Evolutionary conservation across 75 land plant genomes (phyloP).

Genomic region (Isoetes taiwanensis): DNA sequence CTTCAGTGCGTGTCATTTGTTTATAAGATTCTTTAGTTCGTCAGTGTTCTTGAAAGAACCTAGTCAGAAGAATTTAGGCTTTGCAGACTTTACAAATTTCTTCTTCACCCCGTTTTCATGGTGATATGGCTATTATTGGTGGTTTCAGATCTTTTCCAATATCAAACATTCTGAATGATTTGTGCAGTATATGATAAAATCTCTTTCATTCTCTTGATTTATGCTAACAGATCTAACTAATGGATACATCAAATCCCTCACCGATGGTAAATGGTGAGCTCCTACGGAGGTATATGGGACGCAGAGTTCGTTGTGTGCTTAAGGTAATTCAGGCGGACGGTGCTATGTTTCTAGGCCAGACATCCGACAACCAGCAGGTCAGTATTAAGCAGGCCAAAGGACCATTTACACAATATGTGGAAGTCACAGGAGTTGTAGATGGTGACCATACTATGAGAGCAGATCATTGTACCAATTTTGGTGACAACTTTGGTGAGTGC

Average conservation of each 20-base stretch:
- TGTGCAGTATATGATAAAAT: too few species aligned
- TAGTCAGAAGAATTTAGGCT: too few species aligned
- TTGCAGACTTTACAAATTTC: too few species aligned
- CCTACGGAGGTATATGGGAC: constrained; percentile 43
- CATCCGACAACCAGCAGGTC: constrained; percentile 53
- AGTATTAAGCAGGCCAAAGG: constrained; percentile 32
- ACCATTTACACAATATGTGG: constrained; percentile 46
- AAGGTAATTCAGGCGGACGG: constrained; percentile 44
- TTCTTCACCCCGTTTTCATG: too few species aligned
- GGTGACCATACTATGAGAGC: constrained; percentile 46
- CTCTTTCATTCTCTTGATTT: too few species aligned
- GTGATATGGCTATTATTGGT: too few species aligned
- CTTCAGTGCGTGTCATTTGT: too few species aligned
- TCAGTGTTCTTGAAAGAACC: too few species aligned
- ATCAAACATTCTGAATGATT: too few species aligned
- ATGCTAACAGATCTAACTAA: too few species aligned
- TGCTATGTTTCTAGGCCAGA: constrained; percentile 38
- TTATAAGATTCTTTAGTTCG: too few species aligned
- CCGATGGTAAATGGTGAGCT: constrained; percentile 61
- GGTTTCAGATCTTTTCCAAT: too few species aligned
- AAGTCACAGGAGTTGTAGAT: constrained; percentile 84
- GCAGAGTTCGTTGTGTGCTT: constrained; percentile 60
- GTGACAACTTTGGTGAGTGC: constrained; percentile 45
- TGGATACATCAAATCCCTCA: constrained; percentile 77
- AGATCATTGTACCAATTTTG: constrained; percentile 67